Base-by-base conservation (phyloP, 176 grass and related monocot species). In the Triticum turgidum region DNA sequence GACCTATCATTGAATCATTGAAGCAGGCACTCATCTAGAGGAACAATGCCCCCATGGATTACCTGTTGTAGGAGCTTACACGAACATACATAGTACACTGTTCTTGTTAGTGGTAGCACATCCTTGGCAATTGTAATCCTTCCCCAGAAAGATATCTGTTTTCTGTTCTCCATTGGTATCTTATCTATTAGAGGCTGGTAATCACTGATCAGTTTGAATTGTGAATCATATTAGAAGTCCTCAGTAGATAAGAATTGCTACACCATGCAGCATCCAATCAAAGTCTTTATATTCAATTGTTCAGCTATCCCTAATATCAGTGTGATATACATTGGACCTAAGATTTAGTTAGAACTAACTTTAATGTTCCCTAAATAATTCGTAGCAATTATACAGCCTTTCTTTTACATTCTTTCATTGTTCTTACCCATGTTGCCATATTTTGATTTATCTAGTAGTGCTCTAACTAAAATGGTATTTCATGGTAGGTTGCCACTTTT, bases 381-480 rank as follows among this genome's bases (percentile, higher is more conserved):
- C 12, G 12, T 14, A 49, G 12, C 13, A 49, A 49, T 5, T 34
- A 18, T 68, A 18, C 33, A 68, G 64, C 61, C 61, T 64, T 34
- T 39, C 18, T 39, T 70, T n/a, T n/a, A 70, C 68, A 39, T 71
- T 18, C 1, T 71, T 22, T 71, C 11, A n/a, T 9, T 38, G 18
- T 10, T 39, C 33, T 70, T 67, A 38, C 67, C 33, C 8, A 39
- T 71, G 9, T 41, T 72, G 9, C 12, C 42, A 9, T 1, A 5
- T 22, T 72, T 42, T 41, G 37, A 39, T 39, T 70, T 39, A 38
- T 70, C 17, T 70, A 11, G 35, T 22, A 14, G 12, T 49, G 69
- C 2, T 72, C 68, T 72, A 72, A 72, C 69, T 72, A 72, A 72
- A 72, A 72, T 72, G 20, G 10, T 42, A 72, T 72, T 72, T 72